These are phyloP conservation scores for Schrenkiella parvula DNA, from an alignment of 345 rosid species.

Conservation along the genomic window DNA sequence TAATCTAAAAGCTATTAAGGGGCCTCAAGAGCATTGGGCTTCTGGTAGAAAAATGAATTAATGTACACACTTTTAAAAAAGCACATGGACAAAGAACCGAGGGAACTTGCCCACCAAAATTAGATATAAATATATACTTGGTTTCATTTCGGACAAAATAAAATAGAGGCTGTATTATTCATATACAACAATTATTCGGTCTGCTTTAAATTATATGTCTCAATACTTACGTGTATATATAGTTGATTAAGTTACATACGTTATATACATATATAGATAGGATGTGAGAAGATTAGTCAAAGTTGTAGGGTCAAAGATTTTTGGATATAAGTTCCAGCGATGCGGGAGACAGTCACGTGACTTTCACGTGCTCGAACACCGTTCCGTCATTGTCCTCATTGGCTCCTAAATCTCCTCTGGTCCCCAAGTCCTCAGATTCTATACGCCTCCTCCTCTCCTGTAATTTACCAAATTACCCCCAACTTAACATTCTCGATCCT, in stretches of 20 bases:
- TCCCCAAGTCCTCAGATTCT: constrained; percentile 24
- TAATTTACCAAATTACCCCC: constrained; percentile 4
- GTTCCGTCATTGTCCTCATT: constrained; percentile 22
- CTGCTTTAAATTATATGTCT: constrained; percentile 17
- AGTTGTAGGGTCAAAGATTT: constrained; percentile 17
- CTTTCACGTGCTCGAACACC: constrained; percentile 20
- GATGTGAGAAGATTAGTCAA: constrained; percentile 11
- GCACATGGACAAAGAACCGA: neutral
- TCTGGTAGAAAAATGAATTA: neutral
- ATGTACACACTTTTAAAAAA: neutral
- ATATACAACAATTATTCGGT: neutral
- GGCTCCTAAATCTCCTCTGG: neutral
- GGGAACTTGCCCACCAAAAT: neutral
- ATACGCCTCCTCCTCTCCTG: constrained; percentile 2
- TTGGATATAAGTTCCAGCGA: constrained; percentile 26
- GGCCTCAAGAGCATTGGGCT: neutral
- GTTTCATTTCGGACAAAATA: neutral
- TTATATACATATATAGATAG: neutral
- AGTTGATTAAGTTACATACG: neutral
- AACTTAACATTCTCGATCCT: constrained; percentile 1
- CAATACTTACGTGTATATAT: neutral
- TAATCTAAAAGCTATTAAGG: too few species aligned
- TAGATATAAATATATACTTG: neutral
- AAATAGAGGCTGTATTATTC: neutral
- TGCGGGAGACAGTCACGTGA: constrained; percentile 35